Evolutionary conservation across 768 basidiomycete genomes (phyloP).

Genomic region (Hygrocybe punicea): DNA sequence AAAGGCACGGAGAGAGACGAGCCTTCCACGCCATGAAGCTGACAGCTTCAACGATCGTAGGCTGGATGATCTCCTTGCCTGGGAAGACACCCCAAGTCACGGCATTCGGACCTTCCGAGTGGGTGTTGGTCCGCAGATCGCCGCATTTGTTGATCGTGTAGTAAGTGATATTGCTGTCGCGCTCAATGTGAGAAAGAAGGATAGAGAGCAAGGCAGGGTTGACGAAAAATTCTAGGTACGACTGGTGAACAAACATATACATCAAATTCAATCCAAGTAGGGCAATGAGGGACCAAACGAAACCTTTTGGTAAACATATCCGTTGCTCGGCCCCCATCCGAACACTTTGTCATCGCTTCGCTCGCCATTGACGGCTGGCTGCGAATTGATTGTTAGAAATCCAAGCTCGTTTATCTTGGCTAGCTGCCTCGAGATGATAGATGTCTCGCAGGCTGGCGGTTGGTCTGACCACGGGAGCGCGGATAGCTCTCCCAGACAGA

Average conservation of each 20-base stretch:
- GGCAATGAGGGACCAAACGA: neutral
- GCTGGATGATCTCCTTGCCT: constrained; percentile 93
- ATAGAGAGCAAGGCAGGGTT: constrained; percentile 66
- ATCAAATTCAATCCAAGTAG: neutral
- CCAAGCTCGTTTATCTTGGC: constrained; percentile 86
- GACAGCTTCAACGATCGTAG: constrained; percentile 94
- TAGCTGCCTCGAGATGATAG: constrained; percentile 72
- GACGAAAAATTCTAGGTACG: constrained; percentile 95
- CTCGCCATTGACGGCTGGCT: constrained; percentile 91
- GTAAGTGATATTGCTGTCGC: constrained; percentile 87
- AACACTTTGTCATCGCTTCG: constrained; percentile 79
- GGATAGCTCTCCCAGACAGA: constrained; percentile 69
- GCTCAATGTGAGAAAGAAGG: constrained; percentile 78
- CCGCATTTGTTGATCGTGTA: constrained; percentile 96
- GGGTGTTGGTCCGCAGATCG: constrained; percentile 91
- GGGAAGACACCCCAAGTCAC: constrained; percentile 99
- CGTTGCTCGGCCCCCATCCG: constrained; percentile 93
- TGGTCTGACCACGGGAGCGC: constrained; percentile 96
- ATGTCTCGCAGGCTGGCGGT: constrained; percentile 78
- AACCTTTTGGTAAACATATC: constrained; percentile 95
- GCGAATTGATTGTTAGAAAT: constrained; percentile 95
- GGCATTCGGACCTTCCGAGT: constrained; percentile 95
- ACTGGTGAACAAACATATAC: constrained; percentile 43
- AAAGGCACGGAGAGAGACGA: constrained; percentile 19
- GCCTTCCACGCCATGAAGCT: constrained; percentile 99